Evolutionary conservation across 495 filamentous ascomycete species (phyloP).

Genomic region (Hyaloscypha finlandica): DNA sequence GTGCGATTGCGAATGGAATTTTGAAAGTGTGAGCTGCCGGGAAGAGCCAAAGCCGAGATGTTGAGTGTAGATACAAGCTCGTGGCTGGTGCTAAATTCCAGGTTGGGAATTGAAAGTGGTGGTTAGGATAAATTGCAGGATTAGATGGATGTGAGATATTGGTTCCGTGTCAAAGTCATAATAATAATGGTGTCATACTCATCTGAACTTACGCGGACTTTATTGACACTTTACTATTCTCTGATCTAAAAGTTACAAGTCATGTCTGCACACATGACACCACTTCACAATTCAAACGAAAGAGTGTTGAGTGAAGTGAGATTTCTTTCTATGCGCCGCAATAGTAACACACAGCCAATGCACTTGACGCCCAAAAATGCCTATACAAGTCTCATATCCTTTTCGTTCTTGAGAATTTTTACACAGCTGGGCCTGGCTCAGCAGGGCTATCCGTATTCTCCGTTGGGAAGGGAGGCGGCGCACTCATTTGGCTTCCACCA

Average conservation of each 20-base stretch:
- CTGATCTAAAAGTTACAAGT: neutral
- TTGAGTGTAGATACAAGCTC: no score
- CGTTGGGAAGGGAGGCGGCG: slow-evolving; percentile 59
- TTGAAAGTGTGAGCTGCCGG: no score
- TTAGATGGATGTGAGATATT: no score
- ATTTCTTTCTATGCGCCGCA: neutral
- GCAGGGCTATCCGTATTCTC: slow-evolving; percentile 43
- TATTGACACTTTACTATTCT: neutral
- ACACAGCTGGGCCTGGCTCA: slow-evolving; percentile 17
- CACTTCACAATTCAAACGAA: slow-evolving; percentile 3
- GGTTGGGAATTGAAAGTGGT: no score
- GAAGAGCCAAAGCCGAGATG: no score
- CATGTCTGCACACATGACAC: neutral
- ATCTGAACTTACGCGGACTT: no score
- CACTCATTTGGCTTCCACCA: slow-evolving; percentile 52
- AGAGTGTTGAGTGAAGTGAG: slow-evolving; percentile 21
- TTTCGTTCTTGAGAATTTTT: neutral
- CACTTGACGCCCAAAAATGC: slow-evolving; percentile 15
- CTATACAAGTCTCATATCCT: slow-evolving; percentile 16
- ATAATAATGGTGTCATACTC: no score
- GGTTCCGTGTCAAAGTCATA: no score
- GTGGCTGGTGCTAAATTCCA: no score
- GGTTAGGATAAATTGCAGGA: no score
- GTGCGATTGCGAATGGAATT: no score
- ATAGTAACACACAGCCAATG: neutral